Evolutionary conservation across 441 rosid genomes (phyloP), one percentile per base, ranked within the genome.

Genomic region (Populus hybrid): DNA sequence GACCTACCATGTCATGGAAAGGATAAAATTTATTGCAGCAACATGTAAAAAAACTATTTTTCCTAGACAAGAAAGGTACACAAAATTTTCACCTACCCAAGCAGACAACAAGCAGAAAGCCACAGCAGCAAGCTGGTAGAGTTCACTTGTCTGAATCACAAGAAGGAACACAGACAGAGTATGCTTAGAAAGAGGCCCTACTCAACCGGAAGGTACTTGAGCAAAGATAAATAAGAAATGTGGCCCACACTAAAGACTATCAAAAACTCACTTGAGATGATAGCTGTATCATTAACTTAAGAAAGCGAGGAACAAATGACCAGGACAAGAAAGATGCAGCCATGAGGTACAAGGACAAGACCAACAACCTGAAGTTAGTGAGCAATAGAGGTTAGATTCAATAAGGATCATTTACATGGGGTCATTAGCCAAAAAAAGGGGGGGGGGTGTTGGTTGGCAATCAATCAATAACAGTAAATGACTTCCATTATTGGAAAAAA

Each of bases 21-120:
- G 67, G 10, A 66, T 2, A n/a, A 42, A 23, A 69, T 69, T 16
- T 63, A 24, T 63, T 63, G 14, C 66, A 67, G 67, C 14, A 0
- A 23, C 28, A 5, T 21, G n/a, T 63, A 23, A 63, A 20, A 23
- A 14, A 16, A 1, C 70, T 67, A 67, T 14, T 67, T 38, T 46
- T 35, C 24, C 40, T 65, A 32, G 8, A 59, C 34, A 69, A 64
- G 73, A 67, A 66, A 6, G n/a, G 76, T 10, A 54, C 59, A 69
- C 50, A 67, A 26, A 71, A 24, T 78, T 76, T 74, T 66, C 76
- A 84, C 94, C 87, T 86, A 96, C 99, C 98, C 99, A 96, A 81
- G 99, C 98, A 77, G 99, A 94, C 83, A 94, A 86, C 77, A 96
- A 87, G 91, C 98, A 96, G 86, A 96, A 96, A 23, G 99, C 99